phyloP scores from a whole-genome alignment of 805 yeast genomes.

The Candida ficus region DNA sequence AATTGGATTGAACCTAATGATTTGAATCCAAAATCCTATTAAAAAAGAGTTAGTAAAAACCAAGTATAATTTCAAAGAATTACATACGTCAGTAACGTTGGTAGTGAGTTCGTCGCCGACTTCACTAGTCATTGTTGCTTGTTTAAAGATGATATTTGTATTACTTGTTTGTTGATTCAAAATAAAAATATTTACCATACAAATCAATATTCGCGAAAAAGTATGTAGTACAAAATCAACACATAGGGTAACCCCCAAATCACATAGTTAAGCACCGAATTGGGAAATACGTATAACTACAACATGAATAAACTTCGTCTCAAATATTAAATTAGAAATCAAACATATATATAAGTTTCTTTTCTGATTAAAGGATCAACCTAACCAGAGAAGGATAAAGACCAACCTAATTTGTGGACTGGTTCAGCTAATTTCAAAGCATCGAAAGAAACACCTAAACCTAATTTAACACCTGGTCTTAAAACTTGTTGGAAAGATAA shows the following conservation, averaged over 20 bases:
- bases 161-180: background rate
- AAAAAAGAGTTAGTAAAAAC: constrained; percentile 9
- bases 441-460: constrained; percentile 95
- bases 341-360: background rate
- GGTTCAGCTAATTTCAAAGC: constrained; percentile 94
- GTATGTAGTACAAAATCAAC: too few relatives aligned
- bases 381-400: constrained; percentile 89
- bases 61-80: background rate
- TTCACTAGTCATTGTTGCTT: constrained; percentile 9
- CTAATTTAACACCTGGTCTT: constrained; percentile 94
- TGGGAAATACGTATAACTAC: background rate
- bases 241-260: background rate
- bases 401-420: constrained; percentile 96
- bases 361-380: background rate
- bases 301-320: background rate
- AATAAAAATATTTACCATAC: background rate
- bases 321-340: background rate
- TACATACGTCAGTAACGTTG: constrained; percentile 18
- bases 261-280: background rate
- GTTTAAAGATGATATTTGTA: background rate
- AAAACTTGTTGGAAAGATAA: constrained; percentile 90
- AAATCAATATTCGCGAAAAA: too few relatives aligned
- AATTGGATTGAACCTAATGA: constrained; percentile 30
- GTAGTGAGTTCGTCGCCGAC: constrained; percentile 16
- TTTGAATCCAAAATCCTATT: constrained; percentile 41